Evolutionary conservation across 129 eudicot species (phyloP), one percentile per base, ranked within the genome.

Genomic region (Flaveria robusta): DNA sequence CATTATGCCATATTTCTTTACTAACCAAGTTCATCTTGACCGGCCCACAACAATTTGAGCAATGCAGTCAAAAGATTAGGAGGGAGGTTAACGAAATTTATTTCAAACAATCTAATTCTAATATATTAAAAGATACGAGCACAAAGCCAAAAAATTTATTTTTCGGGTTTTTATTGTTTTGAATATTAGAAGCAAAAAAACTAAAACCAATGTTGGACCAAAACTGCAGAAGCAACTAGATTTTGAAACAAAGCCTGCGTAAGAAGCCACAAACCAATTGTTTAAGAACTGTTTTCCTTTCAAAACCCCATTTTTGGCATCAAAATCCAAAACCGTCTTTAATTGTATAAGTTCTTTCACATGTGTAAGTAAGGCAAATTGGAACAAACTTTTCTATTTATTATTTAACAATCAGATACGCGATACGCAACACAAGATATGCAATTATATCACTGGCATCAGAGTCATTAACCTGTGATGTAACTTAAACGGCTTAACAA

Each of bases 221-320:
- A 63, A 63, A 14, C 68, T 15, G 45, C 34, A 58, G 7, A 9
- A 15, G 18, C 24, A 68, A 5, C 58, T 23, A 68, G 74, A 68
- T 45, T 26, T 12, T 23, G 39, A 68, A 68, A 68, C 58, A 45
- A 22, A 43, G 41, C 23, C 22, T 34, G 71, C 20, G 23, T 39
- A 66, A n/a, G 29, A 39, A 66, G 71, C 71, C 71, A 46, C 45
- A 13, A 68, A 68, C 12, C 60, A 69, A 3, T 45, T 46, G 37
- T 24, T 39, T 23, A 23, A 2, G 11, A 26, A 54, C 24, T 18
- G 26, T 54, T 54, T 16, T 54, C 24, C 23, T n/a, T n/a, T 6
- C 24, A 19, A 8, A 52, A 54, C 24, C 60, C 24, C 2, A 54
- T 7, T 54, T 15, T 54, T 19, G 11, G 60, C 26, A 54, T 47